These are phyloP conservation scores for Nannochloris sp. DNA, from an alignment of 139 green algal species.

Conservation along the genomic window DNA sequence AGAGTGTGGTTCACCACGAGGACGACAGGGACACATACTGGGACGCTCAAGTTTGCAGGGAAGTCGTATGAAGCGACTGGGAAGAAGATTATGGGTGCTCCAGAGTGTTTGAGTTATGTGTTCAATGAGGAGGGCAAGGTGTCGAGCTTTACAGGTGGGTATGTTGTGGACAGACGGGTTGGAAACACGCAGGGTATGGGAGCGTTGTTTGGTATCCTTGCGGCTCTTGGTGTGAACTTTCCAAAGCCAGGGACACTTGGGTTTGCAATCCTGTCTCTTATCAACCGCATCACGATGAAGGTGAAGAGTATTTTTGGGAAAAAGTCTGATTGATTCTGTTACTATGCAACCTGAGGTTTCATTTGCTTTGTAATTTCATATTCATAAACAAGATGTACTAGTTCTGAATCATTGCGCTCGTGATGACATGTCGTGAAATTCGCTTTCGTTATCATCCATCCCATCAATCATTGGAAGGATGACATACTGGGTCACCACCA, in stretches of 20 bases:
- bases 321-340: slow-evolving; percentile 9
- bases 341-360: not conserved
- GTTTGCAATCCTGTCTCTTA: slow-evolving; percentile 8
- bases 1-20: slow-evolving; percentile 58
- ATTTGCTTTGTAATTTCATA: not conserved
- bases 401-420: not conserved
- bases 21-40: slow-evolving; percentile 38
- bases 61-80: slow-evolving; percentile 36
- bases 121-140: slow-evolving; percentile 56
- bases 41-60: slow-evolving; percentile 37
- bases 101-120: slow-evolving; percentile 38
- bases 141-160: slow-evolving; percentile 51
- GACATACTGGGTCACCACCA: slow-evolving; percentile 12
- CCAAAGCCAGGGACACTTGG: slow-evolving; percentile 28
- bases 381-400: too few relatives aligned
- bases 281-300: slow-evolving; percentile 10
- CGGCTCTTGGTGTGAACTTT: slow-evolving; percentile 40
- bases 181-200: slow-evolving; percentile 60
- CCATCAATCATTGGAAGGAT: slow-evolving; percentile 11
- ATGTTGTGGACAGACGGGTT: slow-evolving; percentile 42
- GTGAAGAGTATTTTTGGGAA: slow-evolving; percentile 12
- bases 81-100: slow-evolving; percentile 31
- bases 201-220: slow-evolving; percentile 58
- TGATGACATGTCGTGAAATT: not conserved
- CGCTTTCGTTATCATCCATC: not conserved